These are phyloP conservation scores for Oxyria digyna DNA, from an alignment of 148 eudicot genomes.

Conservation along the genomic window DNA sequence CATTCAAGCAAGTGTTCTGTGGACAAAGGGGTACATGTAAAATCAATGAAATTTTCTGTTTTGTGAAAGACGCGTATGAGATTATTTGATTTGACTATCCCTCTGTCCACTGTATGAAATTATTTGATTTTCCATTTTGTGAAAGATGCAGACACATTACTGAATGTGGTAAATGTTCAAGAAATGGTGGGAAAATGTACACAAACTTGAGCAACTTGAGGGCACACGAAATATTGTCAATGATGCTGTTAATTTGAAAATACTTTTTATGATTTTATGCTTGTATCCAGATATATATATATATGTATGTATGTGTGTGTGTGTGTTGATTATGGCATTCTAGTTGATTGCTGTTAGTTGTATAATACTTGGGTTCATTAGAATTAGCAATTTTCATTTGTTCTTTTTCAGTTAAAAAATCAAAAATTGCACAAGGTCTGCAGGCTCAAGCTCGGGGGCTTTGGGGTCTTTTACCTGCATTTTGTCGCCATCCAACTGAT, in stretches of 20 bases:
- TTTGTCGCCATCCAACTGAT: constrained; percentile 70
- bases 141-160: too few species aligned
- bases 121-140: background rate
- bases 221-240: background rate
- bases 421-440: constrained; percentile 48
- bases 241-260: background rate
- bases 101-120: background rate
- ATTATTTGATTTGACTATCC: background rate
- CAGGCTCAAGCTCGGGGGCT: constrained; percentile 49
- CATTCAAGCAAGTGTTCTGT: background rate
- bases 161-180: too few species aligned
- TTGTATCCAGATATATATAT: background rate
- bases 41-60: background rate
- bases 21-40: background rate
- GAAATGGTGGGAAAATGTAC: too few species aligned
- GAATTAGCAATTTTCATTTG: constrained; percentile 21
- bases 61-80: background rate
- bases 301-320: too few species aligned
- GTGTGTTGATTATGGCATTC: background rate
- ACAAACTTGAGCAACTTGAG: too few species aligned
- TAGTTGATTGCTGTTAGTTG: constrained; percentile 7
- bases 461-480: constrained; percentile 84
- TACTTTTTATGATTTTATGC: background rate
- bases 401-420: constrained; percentile 52
- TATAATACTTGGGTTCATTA: constrained; percentile 4